Percentiles rank a stretch among this genome's conserved stretches.
Conservation (phyloP, 2,329 filamentous ascomycete genomes). For the Fusarium neocosmosporiellum region DNA sequence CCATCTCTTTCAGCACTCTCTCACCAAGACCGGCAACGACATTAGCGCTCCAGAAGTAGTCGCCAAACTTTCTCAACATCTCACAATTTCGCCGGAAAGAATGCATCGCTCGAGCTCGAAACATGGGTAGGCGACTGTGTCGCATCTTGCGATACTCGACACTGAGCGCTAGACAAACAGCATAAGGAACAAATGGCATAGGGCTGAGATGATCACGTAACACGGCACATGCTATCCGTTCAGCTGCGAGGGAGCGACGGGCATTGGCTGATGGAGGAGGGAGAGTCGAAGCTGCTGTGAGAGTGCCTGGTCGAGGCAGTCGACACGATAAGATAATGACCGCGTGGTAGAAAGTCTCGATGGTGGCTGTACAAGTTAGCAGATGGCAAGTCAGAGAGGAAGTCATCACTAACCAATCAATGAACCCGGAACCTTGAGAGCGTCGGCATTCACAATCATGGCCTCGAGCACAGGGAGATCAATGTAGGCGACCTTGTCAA, state of each 20-base stretch:
- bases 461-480: constrained; percentile 68
- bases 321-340: constrained; percentile 72
- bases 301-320: constrained; percentile 56
- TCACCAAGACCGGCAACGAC: constrained; percentile 67
- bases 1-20: constrained; percentile 66
- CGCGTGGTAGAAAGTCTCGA: constrained; percentile 73
- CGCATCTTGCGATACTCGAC: constrained; percentile 74
- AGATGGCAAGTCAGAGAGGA: not conserved
- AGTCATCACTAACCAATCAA: constrained; percentile 57
- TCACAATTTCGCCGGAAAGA: constrained; percentile 66
- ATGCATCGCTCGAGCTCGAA: constrained; percentile 64
- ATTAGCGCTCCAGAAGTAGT: constrained; percentile 67
- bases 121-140: constrained; percentile 69
- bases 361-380: constrained; percentile 58
- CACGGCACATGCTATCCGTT: constrained; percentile 67
- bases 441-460: constrained; percentile 66
- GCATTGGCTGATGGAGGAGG: constrained; percentile 64
- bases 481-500: constrained; percentile 59
- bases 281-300: constrained; percentile 54
- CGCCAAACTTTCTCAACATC: constrained; percentile 63
- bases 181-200: constrained; percentile 71
- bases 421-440: constrained; percentile 59
- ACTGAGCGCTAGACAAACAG: constrained; percentile 69
- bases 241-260: constrained; percentile 67
- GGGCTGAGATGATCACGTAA: constrained; percentile 63